Evolutionary conservation across 805 yeast species (phyloP).

Genomic region (Ogataea polymorpha): DNA sequence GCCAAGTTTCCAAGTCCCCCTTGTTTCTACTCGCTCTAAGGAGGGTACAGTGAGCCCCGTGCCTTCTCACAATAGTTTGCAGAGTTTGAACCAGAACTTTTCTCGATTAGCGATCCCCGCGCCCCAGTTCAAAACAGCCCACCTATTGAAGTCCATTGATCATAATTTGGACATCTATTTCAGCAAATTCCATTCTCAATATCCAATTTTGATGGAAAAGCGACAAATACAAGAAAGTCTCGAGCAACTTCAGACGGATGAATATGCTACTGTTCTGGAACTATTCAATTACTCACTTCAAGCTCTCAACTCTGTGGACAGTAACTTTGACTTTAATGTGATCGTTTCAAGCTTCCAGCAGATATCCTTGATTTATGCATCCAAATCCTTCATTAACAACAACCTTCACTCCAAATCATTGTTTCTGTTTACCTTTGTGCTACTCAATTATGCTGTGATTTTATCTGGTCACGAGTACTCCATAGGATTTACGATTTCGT

Average conservation of each 20-base stretch:
- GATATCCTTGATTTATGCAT: slow-evolving; percentile 37
- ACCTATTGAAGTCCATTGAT: slow-evolving; percentile 29
- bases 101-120: slow-evolving; percentile 15
- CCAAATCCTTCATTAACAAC: slow-evolving; percentile 29
- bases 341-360: slow-evolving; percentile 36
- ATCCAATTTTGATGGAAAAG: slow-evolving; percentile 44
- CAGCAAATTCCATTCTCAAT: slow-evolving; percentile 39
- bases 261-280: slow-evolving; percentile 34
- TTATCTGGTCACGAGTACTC: slow-evolving; percentile 61
- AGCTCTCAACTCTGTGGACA: slow-evolving; percentile 33
- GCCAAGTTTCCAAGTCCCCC: slow-evolving; percentile 24
- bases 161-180: slow-evolving; percentile 41
- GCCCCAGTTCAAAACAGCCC: slow-evolving; percentile 22
- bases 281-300: slow-evolving; percentile 41
- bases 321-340: slow-evolving; percentile 31
- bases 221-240: slow-evolving; percentile 27
- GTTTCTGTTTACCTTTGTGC: slow-evolving; percentile 37
- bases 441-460: slow-evolving; percentile 54
- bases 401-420: slow-evolving; percentile 30
- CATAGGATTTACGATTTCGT: slow-evolving; percentile 51
- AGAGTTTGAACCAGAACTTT: slow-evolving; percentile 24
- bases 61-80: slow-evolving; percentile 24
- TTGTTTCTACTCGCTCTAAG: slow-evolving; percentile 18
- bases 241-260: slow-evolving; percentile 29
- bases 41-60: slow-evolving; percentile 26